Percentiles rank a stretch among this genome's conserved stretches.
phyloP scores from a whole-genome alignment of 2,329 filamentous ascomycete genomes.

The Juglanconis oblonga region DNA sequence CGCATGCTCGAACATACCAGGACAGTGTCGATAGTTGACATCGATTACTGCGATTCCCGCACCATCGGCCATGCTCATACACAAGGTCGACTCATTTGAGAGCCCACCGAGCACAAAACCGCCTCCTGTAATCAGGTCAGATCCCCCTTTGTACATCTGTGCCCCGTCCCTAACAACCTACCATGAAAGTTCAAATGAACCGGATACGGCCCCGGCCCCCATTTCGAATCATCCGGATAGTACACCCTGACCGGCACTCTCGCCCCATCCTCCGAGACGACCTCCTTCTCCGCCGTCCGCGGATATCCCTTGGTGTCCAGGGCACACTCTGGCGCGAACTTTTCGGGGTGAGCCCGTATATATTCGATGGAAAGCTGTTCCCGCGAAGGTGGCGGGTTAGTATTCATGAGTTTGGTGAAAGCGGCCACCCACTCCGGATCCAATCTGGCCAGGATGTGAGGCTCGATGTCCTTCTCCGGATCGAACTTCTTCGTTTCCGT shows the following conservation, averaged over 20 bases:
- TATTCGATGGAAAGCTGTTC: constrained; percentile 26
- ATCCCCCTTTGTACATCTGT: not conserved
- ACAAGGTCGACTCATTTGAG: constrained; percentile 30
- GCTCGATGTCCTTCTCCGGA: constrained; percentile 25
- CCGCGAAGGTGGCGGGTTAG: constrained; percentile 18
- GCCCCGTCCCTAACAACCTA: not conserved
- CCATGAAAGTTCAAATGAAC: constrained; percentile 36
- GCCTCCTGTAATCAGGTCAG: constrained; percentile 25
- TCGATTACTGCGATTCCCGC: constrained; percentile 36
- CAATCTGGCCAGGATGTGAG: constrained; percentile 25
- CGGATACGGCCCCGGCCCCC: constrained; percentile 31
- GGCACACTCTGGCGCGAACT: constrained; percentile 25
- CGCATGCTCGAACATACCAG: constrained; percentile 9
- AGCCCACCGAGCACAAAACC: constrained; percentile 37
- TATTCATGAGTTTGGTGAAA: constrained; percentile 24
- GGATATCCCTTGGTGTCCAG: constrained; percentile 27
- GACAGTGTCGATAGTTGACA: constrained; percentile 37
- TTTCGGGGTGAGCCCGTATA: constrained; percentile 28
- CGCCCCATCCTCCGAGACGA: constrained; percentile 29
- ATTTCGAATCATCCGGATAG: constrained; percentile 27
- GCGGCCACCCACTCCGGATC: constrained; percentile 30
- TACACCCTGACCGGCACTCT: constrained; percentile 30
- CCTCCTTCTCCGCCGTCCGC: constrained; percentile 25
- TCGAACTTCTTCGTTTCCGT: not conserved
- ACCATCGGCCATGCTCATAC: constrained; percentile 33